Evolutionary conservation across 768 basidiomycete species (phyloP).

Genomic region (Tricholoma furcatifolium): DNA sequence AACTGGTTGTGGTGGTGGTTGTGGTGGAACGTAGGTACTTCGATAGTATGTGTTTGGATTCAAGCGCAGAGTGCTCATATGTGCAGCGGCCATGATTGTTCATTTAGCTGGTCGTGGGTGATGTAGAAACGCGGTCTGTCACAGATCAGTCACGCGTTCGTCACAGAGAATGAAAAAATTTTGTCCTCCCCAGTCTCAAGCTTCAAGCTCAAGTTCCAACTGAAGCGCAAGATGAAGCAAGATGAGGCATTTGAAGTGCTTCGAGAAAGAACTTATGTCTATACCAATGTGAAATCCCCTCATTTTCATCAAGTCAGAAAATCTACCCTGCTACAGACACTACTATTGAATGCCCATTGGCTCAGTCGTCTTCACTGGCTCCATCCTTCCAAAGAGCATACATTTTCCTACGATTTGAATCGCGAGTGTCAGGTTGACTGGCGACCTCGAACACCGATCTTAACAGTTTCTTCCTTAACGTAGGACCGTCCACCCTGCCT

Average conservation of each 20-base stretch:
- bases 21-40: constrained; percentile 23
- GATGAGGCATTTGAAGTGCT: too few species aligned
- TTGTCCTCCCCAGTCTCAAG: background rate
- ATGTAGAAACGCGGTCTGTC: constrained; percentile 23
- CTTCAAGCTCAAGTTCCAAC: too few species aligned
- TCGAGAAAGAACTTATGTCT: too few species aligned
- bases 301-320: too few species aligned
- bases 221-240: too few species aligned
- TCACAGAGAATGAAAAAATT: constrained; percentile 2
- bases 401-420: constrained; percentile 79
- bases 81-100: constrained; percentile 11
- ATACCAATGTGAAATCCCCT: too few species aligned
- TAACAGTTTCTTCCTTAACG: constrained; percentile 57
- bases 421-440: constrained; percentile 69
- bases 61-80: constrained; percentile 11
- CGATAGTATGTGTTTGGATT: constrained; percentile 29
- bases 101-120: too few species aligned
- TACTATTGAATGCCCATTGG: constrained; percentile 17
- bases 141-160: constrained; percentile 12
- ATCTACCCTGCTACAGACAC: background rate
- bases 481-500: constrained; percentile 29
- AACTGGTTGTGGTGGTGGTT: constrained; percentile 22
- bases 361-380: constrained; percentile 40
- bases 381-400: constrained; percentile 77
- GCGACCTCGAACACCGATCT: constrained; percentile 71